phyloP scores from a whole-genome alignment of 2,329 filamentous ascomycete genomes.

The Aspergillus hiratsukae region DNA sequence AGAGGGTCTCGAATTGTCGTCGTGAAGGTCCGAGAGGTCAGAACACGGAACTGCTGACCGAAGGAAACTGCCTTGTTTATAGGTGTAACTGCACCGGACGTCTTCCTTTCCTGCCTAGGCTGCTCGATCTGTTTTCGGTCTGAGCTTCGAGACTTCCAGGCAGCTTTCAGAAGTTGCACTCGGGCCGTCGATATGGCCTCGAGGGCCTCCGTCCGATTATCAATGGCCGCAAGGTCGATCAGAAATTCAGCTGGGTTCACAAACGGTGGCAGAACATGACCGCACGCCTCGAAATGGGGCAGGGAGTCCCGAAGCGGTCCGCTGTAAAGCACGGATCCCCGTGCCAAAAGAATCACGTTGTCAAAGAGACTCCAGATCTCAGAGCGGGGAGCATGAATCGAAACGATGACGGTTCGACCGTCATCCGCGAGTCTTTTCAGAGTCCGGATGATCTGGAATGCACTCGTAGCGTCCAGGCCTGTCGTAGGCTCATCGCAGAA shows the following conservation, averaged over 20 bases:
- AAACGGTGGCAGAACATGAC: constrained; percentile 62
- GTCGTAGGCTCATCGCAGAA: constrained; percentile 79
- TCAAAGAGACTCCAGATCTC: constrained; percentile 79
- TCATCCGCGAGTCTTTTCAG: constrained; percentile 64
- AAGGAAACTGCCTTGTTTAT: constrained; percentile 51
- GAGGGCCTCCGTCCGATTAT: constrained; percentile 64
- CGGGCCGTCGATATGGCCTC: constrained; percentile 57
- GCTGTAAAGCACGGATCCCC: constrained; percentile 64
- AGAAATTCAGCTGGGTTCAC: constrained; percentile 75
- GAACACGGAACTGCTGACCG: constrained; percentile 58
- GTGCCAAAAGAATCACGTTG: constrained; percentile 63
- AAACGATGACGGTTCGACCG: constrained; percentile 67
- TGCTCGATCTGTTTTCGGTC: background rate
- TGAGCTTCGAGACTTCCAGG: constrained; percentile 47
- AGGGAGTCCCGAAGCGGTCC: constrained; percentile 57
- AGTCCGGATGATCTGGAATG: constrained; percentile 67
- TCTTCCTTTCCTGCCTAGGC: constrained; percentile 5
- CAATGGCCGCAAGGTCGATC: constrained; percentile 69
- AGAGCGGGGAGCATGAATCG: constrained; percentile 72
- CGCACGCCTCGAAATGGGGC: constrained; percentile 59
- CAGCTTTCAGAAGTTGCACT: constrained; percentile 57
- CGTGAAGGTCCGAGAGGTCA: constrained; percentile 65
- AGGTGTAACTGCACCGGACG: constrained; percentile 1
- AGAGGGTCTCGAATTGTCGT: constrained; percentile 73
- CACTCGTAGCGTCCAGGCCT: constrained; percentile 67